Evolutionary conservation across 2,329 filamentous ascomycete genomes (phyloP), one percentile per base, ranked within the genome.

Genomic region (Diplocarpon mali): DNA sequence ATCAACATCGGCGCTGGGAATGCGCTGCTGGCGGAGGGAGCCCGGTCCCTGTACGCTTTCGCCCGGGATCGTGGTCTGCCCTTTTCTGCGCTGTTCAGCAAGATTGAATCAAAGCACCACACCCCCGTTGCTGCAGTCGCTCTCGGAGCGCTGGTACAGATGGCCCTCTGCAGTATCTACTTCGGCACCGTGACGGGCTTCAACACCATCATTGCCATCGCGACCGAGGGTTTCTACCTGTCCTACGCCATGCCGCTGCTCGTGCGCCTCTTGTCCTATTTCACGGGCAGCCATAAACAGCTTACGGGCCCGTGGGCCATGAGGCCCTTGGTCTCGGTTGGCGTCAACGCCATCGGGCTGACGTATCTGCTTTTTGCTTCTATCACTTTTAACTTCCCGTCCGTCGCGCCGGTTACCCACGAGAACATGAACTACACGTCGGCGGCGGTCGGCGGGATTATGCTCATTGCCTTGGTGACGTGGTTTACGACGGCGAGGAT

Each of bases 381-480:
- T 20, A 70, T 76, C 42, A 72, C 72, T 0, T 75, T 76, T 55
- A 77, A 76, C 45, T 72, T 77, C 45, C 73, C 75, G 0, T 67
- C 64, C 0, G 55, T 65, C 0, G 66, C 58, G 6, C 75, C 74
- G 0, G 71, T 78, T n/a, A 65, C 62, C 1, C 64, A 64, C 29
- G 65, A 72, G 20, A 73, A 72, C 30, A 78, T 77, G 73, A 78
- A 76, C 46, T 76, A 76, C 50, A 76, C 71, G 0, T 69, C 66
- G 16, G 73, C 74, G 0, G 73, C 73, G 0, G 68, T 76, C 27
- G 73, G 73, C 0, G 62, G 72, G 1, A 69, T 76, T 32, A 73
- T 69, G 57, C 47, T 75, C 5, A 62, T 78, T 14, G 70, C 67
- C 13, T 35, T 65, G 1, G 53, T 69, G 2, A 76, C 70, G 1